Conservation (phyloP, 1,284 basidiomycete genomes). For the Trametes versicolor region DNA sequence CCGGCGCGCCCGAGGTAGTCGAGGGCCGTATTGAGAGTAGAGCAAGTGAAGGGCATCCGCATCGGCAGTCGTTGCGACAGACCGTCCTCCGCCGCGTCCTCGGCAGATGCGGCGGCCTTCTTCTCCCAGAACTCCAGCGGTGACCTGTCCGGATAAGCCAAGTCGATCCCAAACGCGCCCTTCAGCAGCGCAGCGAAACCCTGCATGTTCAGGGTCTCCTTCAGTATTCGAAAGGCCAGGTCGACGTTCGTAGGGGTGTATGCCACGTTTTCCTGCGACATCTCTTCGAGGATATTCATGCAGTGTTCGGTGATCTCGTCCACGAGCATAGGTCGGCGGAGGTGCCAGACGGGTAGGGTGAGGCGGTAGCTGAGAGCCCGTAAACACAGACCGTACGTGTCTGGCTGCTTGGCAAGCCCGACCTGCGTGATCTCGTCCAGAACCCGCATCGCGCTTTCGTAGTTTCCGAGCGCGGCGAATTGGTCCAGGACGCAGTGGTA, state of each 20-base stretch:
- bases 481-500: constrained; percentile 79
- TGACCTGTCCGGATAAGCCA: constrained; percentile 72
- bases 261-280: constrained; percentile 57
- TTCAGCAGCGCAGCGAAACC: constrained; percentile 68
- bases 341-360: constrained; percentile 59
- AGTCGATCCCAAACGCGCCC: constrained; percentile 76
- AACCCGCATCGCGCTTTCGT: constrained; percentile 63
- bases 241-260: constrained; percentile 70
- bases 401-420: constrained; percentile 56
- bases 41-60: constrained; percentile 66
- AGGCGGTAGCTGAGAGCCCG: constrained; percentile 75
- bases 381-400: constrained; percentile 70
- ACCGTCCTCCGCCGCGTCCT: constrained; percentile 25
- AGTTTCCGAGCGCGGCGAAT: constrained; percentile 76
- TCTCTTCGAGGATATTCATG: constrained; percentile 62
- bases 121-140: constrained; percentile 54
- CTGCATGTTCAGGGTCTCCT: constrained; percentile 63
- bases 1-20: constrained; percentile 71
- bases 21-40: constrained; percentile 74
- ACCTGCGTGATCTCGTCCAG: constrained; percentile 63
- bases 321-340: constrained; percentile 46
- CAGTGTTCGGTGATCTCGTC: constrained; percentile 56
- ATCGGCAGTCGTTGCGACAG: constrained; percentile 38
- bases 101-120: constrained; percentile 26
- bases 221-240: constrained; percentile 70